These are phyloP conservation scores for Evernia prunastri DNA, from an alignment of 495 filamentous ascomycete genomes.

Conservation along the genomic window DNA sequence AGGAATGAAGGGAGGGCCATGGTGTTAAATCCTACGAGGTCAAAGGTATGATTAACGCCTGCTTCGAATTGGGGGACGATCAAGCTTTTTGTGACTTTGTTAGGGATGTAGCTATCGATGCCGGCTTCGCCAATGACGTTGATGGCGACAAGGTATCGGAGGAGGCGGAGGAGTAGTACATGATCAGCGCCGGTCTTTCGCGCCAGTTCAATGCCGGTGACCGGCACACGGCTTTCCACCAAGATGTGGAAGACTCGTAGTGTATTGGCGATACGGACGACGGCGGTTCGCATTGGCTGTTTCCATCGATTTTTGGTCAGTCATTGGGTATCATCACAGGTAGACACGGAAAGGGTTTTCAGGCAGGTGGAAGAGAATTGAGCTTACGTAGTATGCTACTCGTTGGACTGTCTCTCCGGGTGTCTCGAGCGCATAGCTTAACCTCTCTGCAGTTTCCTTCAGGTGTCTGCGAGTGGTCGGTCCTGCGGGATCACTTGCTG, in stretches of 20 bases:
- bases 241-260: slow-evolving; percentile 16
- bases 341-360: neutral
- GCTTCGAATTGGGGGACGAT: slow-evolving; percentile 17
- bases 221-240: slow-evolving; percentile 10
- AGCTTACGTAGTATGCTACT: neutral
- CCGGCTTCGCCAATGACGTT: slow-evolving; percentile 14
- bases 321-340: too few relatives aligned
- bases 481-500: neutral
- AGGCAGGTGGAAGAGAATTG: too few relatives aligned
- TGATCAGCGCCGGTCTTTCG: slow-evolving; percentile 12
- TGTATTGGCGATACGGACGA: neutral
- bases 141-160: slow-evolving; percentile 21
- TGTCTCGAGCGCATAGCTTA: neutral
- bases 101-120: slow-evolving; percentile 18
- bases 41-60: slow-evolving; percentile 29
- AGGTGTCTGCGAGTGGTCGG: neutral
- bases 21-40: slow-evolving; percentile 28
- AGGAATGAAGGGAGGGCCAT: slow-evolving; percentile 38
- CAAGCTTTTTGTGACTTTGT: slow-evolving; percentile 22
- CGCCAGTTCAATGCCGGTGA: slow-evolving; percentile 16
- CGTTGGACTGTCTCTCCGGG: neutral
- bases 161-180: slow-evolving; percentile 17
- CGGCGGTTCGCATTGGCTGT: slow-evolving; percentile 1
- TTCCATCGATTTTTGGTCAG: neutral
- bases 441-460: neutral